These are phyloP conservation scores for Didymella segeticola DNA, from an alignment of 2,329 filamentous ascomycete species.

Conservation along the genomic window DNA sequence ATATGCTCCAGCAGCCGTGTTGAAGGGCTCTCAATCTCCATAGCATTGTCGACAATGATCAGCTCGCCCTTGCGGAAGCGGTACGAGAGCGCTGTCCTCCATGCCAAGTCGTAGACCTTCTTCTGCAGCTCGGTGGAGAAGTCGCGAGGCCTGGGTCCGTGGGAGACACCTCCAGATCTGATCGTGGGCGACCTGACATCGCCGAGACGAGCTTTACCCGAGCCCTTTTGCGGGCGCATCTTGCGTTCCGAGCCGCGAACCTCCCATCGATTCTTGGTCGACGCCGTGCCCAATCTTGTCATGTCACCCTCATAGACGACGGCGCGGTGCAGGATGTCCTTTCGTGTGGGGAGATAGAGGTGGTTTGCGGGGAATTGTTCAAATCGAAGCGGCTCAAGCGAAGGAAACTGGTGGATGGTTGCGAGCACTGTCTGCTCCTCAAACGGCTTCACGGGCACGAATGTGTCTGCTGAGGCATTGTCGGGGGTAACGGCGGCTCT, in stretches of 20 bases:
- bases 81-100: conserved; percentile 92
- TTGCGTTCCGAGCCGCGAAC: conserved; percentile 85
- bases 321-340: conserved; percentile 90
- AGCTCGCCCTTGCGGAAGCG: conserved; percentile 87
- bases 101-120: conserved; percentile 95
- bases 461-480: conserved; percentile 50
- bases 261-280: conserved; percentile 65
- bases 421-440: conserved; percentile 68
- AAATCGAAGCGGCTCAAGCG: conserved; percentile 81
- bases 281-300: conserved; percentile 78
- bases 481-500: conserved; percentile 59
- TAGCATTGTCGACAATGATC: conserved; percentile 79
- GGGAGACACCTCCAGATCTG: conserved; percentile 83
- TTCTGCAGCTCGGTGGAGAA: conserved; percentile 82
- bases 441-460: conserved; percentile 42
- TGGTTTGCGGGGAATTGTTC: conserved; percentile 81
- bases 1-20: conserved; percentile 71
- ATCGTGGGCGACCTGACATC: conserved; percentile 82
- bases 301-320: conserved; percentile 91
- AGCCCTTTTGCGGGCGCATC: conserved; percentile 85
- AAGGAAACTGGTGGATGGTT: conserved; percentile 89
- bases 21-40: conserved; percentile 72
- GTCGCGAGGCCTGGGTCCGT: conserved; percentile 91
- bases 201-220: conserved; percentile 79
- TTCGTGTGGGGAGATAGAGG: conserved; percentile 83